Base-by-base conservation (phyloP, 257 asterid genomes). In the Rehmannia glutinosa region DNA sequence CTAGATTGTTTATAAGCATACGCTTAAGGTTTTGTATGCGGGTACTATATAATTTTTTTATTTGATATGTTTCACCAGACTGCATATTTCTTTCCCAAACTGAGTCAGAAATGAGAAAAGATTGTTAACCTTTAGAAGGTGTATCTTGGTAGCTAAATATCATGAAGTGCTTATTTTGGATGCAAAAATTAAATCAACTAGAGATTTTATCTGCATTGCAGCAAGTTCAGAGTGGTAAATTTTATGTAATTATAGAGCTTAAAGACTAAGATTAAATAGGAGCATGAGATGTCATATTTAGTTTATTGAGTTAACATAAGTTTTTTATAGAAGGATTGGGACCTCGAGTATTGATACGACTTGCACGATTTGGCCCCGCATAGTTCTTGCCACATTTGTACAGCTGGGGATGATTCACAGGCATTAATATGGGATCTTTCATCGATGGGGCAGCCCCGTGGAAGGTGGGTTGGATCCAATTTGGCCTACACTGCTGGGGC, bases 331-430 rank as follows among this genome's bases (percentile, higher is more conserved):
- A 80, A 78, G 96, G 62, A 93, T 93, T 36, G 99, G 99, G 42
- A 93, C 99, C 1, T 88, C 95, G 3, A 92, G 98, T 65, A 87
- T 92, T 25, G 98, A 92, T 73, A 90, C 96, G 1, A 90, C 98
- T 12, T 92, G 97, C 30, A 92, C 98, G 47, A 92, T 92, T 51
- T 92, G 98, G 99, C 99, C 6, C 98, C 98, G 9, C 99, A 93
- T 56, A 93, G 97, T 60, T 88, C 96, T 13, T 93, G 99, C 83
- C 99, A 93, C 76, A 93, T 93, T 68, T 93, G 97, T 78, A 93
- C 99, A 8, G 97, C 97, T 0, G 99, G 97, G 55, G 99, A 93
- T 46, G 97, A 90, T 78, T 90, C 99, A 0, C 99, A 93, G 79
- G 97, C 99, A 35, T 81, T 93, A 70, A 93, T 93, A 23, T 93